Percentiles rank a stretch among this genome's conserved stretches.
Conservation (phyloP, 2,329 filamentous ascomycete species). For the Xylaria sp. region DNA sequence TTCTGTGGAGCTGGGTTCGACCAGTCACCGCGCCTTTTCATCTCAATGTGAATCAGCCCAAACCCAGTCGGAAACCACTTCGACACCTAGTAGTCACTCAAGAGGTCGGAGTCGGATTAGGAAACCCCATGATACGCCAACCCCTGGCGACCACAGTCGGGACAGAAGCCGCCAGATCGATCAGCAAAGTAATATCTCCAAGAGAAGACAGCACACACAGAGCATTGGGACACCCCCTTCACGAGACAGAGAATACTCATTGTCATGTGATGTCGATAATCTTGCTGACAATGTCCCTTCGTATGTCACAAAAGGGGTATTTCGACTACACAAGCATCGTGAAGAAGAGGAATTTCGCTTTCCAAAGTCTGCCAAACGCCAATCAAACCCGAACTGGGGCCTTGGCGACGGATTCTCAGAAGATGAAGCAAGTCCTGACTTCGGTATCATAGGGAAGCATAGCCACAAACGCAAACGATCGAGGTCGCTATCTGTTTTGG, state of each 20-base stretch:
- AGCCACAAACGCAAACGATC: conserved; percentile 26
- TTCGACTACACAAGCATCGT: conserved; percentile 19
- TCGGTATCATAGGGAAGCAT: conserved; percentile 21
- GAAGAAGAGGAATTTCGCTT: conserved; percentile 21
- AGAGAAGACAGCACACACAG: not conserved
- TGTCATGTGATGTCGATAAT: not conserved
- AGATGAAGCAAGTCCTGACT: conserved; percentile 25
- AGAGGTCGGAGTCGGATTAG: conserved; percentile 9
- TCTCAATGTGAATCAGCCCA: not conserved
- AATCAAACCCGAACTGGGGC: conserved; percentile 23
- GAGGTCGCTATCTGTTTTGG: conserved; percentile 21
- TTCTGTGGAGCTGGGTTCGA: conserved; percentile 4
- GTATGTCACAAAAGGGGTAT: conserved; percentile 30
- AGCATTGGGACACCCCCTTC: not conserved
- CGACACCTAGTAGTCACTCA: conserved; percentile 5
- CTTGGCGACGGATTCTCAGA: conserved; percentile 31
- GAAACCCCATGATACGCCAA: conserved; percentile 9
- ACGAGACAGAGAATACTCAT: not conserved
- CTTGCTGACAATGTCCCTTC: not conserved
- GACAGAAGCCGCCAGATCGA: not conserved
- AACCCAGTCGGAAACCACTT: not conserved
- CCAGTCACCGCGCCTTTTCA: not conserved
- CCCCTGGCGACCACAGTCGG: not conserved
- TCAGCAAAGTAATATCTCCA: conserved; percentile 1
- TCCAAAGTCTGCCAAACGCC: conserved; percentile 21